phyloP scores from a whole-genome alignment of 1,284 basidiomycete genomes.

The Cryptococcus sp. region DNA sequence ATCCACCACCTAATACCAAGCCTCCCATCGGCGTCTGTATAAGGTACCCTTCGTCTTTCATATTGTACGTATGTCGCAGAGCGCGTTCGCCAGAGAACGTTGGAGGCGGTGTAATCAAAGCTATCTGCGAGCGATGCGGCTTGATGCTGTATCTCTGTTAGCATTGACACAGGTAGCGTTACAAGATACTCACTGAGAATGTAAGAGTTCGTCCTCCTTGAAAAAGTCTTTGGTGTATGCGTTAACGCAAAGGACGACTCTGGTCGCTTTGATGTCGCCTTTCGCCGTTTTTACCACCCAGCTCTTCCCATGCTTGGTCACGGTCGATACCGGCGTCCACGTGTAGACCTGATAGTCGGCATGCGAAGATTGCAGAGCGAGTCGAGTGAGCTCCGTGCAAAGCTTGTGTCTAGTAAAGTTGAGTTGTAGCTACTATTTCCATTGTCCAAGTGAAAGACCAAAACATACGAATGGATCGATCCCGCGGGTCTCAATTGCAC shows the following conservation, averaged over 20 bases:
- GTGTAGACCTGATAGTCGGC: conserved; percentile 12
- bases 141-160: background rate
- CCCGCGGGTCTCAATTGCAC: conserved; percentile 27
- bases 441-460: background rate
- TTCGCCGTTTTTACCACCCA: conserved; percentile 8
- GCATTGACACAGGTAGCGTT: background rate
- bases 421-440: background rate
- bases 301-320: background rate
- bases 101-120: conserved; percentile 33
- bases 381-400: conserved; percentile 24
- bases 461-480: conserved; percentile 26
- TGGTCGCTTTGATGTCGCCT: conserved; percentile 10
- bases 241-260: conserved; percentile 24
- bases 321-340: conserved; percentile 14
- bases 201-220: conserved; percentile 5
- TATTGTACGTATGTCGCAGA: conserved; percentile 29
- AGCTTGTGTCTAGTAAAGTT: conserved; percentile 30
- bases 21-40: conserved; percentile 17
- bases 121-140: background rate
- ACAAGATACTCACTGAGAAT: background rate
- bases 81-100: conserved; percentile 20
- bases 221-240: conserved; percentile 26
- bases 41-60: conserved; percentile 26
- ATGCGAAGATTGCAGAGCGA: conserved; percentile 8
- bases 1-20: conserved; percentile 25